Evolutionary conservation across 1,284 basidiomycete genomes (phyloP).

Genomic region (Ganoderma lucidum): DNA sequence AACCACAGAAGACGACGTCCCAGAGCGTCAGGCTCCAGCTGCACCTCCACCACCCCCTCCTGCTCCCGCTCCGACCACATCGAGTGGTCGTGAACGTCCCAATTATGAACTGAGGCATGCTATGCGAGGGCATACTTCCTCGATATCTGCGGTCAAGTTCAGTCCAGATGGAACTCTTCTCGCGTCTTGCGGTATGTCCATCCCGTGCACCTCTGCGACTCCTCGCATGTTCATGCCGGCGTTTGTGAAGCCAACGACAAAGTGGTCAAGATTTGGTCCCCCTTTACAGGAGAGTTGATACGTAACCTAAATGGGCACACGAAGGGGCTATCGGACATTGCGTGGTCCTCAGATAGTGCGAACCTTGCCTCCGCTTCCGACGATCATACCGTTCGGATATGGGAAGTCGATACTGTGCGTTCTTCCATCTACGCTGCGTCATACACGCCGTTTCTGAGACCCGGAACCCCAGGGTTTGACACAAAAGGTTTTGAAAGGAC

Average conservation of each 20-base stretch:
- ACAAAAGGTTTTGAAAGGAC: slow-evolving; percentile 76
- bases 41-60: slow-evolving; percentile 43
- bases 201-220: background rate
- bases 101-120: slow-evolving; percentile 73
- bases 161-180: slow-evolving; percentile 82
- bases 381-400: slow-evolving; percentile 86
- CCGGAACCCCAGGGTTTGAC: slow-evolving; percentile 63
- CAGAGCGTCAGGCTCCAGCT: slow-evolving; percentile 57
- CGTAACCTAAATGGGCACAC: slow-evolving; percentile 77
- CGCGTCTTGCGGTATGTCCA: slow-evolving; percentile 78
- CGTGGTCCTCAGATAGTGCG: slow-evolving; percentile 85
- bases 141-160: slow-evolving; percentile 85
- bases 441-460: slow-evolving; percentile 4
- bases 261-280: slow-evolving; percentile 82
- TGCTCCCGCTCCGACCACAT: slow-evolving; percentile 41
- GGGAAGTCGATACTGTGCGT: slow-evolving; percentile 82
- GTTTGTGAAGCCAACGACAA: slow-evolving; percentile 70
- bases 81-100: slow-evolving; percentile 61
- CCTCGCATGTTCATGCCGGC: background rate
- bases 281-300: slow-evolving; percentile 78
- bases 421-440: slow-evolving; percentile 5
- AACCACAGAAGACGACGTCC: slow-evolving; percentile 83
- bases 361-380: slow-evolving; percentile 91
- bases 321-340: slow-evolving; percentile 87
- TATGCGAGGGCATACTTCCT: slow-evolving; percentile 75